Evolutionary conservation across 2,329 filamentous ascomycete species (phyloP).

Genomic region (Fusarium haematococcum): DNA sequence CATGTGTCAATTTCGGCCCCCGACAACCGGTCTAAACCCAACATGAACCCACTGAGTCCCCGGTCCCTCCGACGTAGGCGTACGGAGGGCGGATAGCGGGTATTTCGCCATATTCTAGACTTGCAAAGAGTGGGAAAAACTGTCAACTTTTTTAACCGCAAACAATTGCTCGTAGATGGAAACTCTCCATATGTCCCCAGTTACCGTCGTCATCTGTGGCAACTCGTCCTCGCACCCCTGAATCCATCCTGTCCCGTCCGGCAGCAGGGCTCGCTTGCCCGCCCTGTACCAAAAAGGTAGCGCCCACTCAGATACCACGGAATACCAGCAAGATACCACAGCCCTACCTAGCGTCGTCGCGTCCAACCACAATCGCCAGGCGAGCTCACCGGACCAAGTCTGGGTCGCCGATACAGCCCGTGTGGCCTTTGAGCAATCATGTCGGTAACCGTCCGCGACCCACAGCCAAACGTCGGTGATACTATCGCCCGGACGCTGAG

Average conservation of each 20-base stretch:
- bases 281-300: conserved; percentile 19
- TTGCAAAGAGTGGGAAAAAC: conserved; percentile 1
- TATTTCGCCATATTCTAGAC: conserved; percentile 16
- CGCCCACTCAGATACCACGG: conserved; percentile 16
- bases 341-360: conserved; percentile 38
- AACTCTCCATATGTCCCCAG: not conserved
- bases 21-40: conserved; percentile 31
- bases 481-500: conserved; percentile 45
- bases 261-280: not conserved
- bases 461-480: conserved; percentile 45
- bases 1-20: conserved; percentile 18
- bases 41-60: conserved; percentile 10
- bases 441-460: conserved; percentile 37
- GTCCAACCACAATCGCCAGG: conserved; percentile 44
- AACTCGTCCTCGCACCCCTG: not conserved
- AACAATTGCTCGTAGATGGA: not conserved
- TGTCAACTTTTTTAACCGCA: not conserved
- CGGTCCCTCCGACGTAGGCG: conserved; percentile 4
- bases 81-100: conserved; percentile 19
- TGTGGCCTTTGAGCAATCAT: conserved; percentile 31
- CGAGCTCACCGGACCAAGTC: conserved; percentile 41
- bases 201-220: not conserved
- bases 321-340: conserved; percentile 14
- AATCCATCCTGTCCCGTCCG: not conserved
- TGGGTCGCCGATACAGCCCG: conserved; percentile 37